phyloP scores from a whole-genome alignment of 176 grass and related monocot species.

The Raddia distichophylla region DNA sequence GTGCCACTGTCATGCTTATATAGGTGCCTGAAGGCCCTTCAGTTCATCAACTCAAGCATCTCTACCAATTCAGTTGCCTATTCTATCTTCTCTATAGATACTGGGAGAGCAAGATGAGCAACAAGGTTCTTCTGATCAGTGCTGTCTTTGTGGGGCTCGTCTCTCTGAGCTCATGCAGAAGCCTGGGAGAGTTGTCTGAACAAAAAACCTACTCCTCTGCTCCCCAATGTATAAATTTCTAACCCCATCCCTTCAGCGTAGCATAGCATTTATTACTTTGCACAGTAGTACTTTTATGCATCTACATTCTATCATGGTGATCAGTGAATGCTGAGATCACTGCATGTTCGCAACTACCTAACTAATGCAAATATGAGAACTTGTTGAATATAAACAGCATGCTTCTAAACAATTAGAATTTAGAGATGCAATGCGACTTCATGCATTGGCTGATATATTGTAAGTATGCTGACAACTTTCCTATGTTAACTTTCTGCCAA shows the following conservation, averaged over 20 bases:
- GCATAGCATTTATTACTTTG: neutral
- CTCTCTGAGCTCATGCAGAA: conserved; percentile 61
- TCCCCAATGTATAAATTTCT: conserved; percentile 40
- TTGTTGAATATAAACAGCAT: neutral
- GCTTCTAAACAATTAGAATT: neutral
- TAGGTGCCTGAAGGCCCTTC: conserved; percentile 15
- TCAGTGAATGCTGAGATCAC: neutral
- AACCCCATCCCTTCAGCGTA: conserved; percentile 18
- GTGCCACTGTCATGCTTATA: conserved; percentile 33
- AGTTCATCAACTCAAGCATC: conserved; percentile 47
- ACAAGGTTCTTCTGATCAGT: conserved; percentile 60
- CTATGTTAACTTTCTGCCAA: neutral
- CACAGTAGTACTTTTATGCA: neutral
- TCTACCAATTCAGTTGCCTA: conserved; percentile 26
- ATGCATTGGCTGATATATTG: neutral
- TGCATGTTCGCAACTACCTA: conserved; percentile 21
- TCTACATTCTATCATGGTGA: neutral
- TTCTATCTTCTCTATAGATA: conserved; percentile 33
- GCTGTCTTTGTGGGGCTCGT: conserved; percentile 55
- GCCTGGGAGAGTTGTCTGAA: conserved; percentile 55
- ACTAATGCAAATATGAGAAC: neutral
- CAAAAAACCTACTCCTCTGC: conserved; percentile 54
- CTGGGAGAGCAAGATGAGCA: conserved; percentile 49
- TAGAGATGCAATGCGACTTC: neutral
- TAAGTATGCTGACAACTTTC: neutral